Base-by-base conservation (phyloP, 768 basidiomycete species). In the Plicaturopsis crispa region DNA sequence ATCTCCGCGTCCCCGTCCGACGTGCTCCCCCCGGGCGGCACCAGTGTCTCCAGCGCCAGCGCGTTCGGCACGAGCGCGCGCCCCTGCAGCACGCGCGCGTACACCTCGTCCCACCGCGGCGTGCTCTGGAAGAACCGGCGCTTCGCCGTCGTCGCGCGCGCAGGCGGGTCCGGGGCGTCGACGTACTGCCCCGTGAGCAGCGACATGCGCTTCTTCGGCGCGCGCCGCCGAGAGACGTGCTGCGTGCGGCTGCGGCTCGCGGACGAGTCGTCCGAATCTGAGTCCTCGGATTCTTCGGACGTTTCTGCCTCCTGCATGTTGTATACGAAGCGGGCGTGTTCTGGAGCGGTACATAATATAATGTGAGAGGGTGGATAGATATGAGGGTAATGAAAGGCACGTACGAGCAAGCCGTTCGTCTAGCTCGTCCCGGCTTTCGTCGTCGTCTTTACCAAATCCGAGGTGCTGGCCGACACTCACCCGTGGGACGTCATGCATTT, bases 401-500 rank as follows among this genome's bases (percentile, higher is more conserved):
- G 57, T 54, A 86, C 84, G 81, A 8, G 81, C 81, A n/a, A 87
- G 65, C 33, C 65, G 69, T 40, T 73, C 72, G 50, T 88, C 85
- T 24, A 87, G 49, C 12, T 78, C 73, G 43, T 88, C 83, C 50
- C 62, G 59, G 22, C 55, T 56, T 30, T 41, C 69, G 24, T 69
- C 69, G 10, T 74, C 70, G 22, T 70, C 68, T 20, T 55, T 56
- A 12, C 63, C 65, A 41, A 84, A 67, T 0, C 77, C 77, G 4
- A 87, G 62, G 46, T 86, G 80, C 23, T 67, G 60, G 3, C 69
- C 73, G 5, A 94, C 47, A 23, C 75, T 77, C 47, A 87, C 78
- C 30, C 71, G 59, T 0, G 92, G 91, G 1, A 89, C 83, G 35
- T 84, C 78, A 17, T 92, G 89, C 69, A 94, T 74, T 32, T 76